These are phyloP conservation scores for Psilocybe azurescens DNA, from an alignment of 768 basidiomycete genomes.

Conservation along the genomic window DNA sequence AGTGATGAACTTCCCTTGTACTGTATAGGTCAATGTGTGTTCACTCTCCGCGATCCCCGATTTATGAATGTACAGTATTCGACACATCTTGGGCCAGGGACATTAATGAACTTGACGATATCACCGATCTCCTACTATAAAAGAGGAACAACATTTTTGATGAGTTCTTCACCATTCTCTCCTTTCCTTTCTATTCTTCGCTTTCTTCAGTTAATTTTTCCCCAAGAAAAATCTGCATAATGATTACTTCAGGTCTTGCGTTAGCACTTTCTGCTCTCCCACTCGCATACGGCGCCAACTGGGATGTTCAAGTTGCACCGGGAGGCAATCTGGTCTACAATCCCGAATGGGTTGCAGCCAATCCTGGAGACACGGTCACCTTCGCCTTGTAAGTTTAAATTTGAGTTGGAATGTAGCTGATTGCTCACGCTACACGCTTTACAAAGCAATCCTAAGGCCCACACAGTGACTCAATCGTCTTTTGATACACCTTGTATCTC, in stretches of 20 bases:
- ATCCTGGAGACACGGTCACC: constrained; percentile 47
- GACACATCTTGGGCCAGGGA: neutral
- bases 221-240: neutral
- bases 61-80: neutral
- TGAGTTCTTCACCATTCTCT: neutral
- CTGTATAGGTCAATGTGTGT: neutral
- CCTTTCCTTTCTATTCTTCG: neutral
- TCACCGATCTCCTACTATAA: neutral
- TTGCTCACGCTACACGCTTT: neutral
- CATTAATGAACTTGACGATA: neutral
- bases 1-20: neutral
- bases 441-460: constrained; percentile 50
- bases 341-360: constrained; percentile 44
- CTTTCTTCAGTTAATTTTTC: neutral
- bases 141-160: neutral
- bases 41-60: neutral
- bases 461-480: constrained; percentile 53
- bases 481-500: constrained; percentile 42
- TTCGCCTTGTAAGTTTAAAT: constrained; percentile 53
- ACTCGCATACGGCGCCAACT: constrained; percentile 30
- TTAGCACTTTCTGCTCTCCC: constrained; percentile 33
- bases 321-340: constrained; percentile 34
- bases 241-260: constrained; percentile 14
- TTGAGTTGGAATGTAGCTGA: neutral
- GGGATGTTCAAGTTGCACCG: constrained; percentile 42